phyloP scores from a whole-genome alignment of 163 green algal species.

The Volvox carteri region DNA sequence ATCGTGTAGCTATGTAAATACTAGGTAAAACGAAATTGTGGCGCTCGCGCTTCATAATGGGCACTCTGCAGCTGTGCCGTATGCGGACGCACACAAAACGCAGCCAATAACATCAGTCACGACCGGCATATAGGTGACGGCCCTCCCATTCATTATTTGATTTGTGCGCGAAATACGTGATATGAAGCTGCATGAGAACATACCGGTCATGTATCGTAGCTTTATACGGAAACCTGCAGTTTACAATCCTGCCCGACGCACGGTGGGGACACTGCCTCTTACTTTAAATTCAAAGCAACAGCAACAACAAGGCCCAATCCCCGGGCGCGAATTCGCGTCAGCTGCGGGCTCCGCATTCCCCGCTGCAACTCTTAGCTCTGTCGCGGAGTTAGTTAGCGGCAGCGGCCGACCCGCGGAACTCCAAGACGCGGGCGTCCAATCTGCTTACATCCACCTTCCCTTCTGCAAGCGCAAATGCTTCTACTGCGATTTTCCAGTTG shows the following conservation, averaged over 20 bases:
- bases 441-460: slow-evolving; percentile 94
- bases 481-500: slow-evolving; percentile 98
- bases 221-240: not conserved
- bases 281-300: not conserved
- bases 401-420: not conserved
- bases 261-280: not conserved
- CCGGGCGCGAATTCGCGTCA: not conserved
- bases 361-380: not conserved
- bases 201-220: not conserved
- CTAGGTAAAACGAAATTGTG: no score
- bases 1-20: no score
- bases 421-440: not conserved
- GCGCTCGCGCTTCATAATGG: no score
- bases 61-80: no score
- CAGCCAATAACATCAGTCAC: no score
- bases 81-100: no score
- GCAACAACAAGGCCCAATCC: not conserved
- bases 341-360: not conserved
- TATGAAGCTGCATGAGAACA: no score
- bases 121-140: no score
- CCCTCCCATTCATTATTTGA: no score
- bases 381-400: not conserved
- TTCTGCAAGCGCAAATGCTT: slow-evolving; percentile 97
- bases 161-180: no score
- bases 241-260: not conserved